Evolutionary conservation across 208 protist species (phyloP).

Genomic region (Trichomonas tenax): DNA sequence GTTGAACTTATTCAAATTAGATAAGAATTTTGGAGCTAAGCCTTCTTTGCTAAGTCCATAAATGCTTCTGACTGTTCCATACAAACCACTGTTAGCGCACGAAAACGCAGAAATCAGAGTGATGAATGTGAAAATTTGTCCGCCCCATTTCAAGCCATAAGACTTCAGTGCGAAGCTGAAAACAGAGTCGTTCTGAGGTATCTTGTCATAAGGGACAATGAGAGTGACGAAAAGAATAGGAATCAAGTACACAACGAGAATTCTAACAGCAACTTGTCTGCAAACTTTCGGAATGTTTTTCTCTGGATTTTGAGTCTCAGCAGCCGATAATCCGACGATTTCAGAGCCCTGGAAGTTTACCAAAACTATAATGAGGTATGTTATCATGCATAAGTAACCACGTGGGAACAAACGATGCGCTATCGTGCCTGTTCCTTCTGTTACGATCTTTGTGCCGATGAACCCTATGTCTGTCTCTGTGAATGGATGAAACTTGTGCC

Average conservation of each 20-base stretch:
- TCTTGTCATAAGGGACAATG: not conserved
- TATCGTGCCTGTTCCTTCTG: not conserved
- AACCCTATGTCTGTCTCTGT: not conserved
- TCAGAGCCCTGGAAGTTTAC: not conserved
- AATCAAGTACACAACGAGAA: not conserved
- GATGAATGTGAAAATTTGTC: not conserved
- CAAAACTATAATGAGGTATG: not conserved
- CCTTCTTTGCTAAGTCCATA: not conserved
- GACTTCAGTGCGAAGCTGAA: not conserved
- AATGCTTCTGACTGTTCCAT: not conserved
- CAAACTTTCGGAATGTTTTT: not conserved
- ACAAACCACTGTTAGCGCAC: not conserved
- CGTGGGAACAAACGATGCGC: not conserved
- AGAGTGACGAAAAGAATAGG: not conserved
- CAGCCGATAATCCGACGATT: not conserved
- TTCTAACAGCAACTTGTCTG: not conserved
- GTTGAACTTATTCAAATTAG: not conserved
- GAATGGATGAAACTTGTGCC: not conserved
- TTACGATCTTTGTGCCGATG: not conserved
- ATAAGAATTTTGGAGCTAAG: not conserved
- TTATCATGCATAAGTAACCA: not conserved
- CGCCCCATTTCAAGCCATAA: not conserved
- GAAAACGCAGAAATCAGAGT: not conserved
- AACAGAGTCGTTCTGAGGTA: not conserved
- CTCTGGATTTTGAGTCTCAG: not conserved